Evolutionary conservation across 2,329 filamentous ascomycete genomes (phyloP).

Genomic region (Ciborinia camelliae): DNA sequence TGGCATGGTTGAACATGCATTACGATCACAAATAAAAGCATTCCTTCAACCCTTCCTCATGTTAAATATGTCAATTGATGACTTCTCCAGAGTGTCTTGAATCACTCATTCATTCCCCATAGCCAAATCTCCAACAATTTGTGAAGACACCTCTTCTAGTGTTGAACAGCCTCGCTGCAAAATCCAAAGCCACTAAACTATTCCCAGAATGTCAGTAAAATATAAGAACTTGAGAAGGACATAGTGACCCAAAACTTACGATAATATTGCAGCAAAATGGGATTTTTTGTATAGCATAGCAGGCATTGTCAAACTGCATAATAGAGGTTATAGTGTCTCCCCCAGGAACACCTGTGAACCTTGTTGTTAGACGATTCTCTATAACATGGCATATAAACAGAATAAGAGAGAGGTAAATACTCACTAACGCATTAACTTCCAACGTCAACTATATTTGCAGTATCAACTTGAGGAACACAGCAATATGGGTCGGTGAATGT

Average conservation of each 20-base stretch:
- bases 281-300: not conserved
- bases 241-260: not conserved
- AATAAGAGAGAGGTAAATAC: not conserved
- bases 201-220: not conserved
- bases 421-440: not conserved
- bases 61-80: too few relatives aligned
- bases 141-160: not conserved
- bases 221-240: too few relatives aligned
- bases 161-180: not conserved
- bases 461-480: not conserved
- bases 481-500: not conserved
- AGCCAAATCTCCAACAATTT: not conserved
- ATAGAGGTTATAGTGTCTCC: not conserved
- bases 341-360: not conserved
- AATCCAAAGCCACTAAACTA: not conserved
- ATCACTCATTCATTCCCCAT: not conserved
- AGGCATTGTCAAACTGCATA: not conserved
- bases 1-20: too few relatives aligned
- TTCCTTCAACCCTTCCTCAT: not conserved
- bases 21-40: too few relatives aligned
- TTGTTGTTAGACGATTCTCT: too few relatives aligned
- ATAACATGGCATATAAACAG: too few relatives aligned
- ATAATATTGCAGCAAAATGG: not conserved
- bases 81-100: not conserved
- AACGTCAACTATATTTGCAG: not conserved